phyloP scores from a whole-genome alignment of 1,284 basidiomycete genomes.

The Coriolopsis trogii region DNA sequence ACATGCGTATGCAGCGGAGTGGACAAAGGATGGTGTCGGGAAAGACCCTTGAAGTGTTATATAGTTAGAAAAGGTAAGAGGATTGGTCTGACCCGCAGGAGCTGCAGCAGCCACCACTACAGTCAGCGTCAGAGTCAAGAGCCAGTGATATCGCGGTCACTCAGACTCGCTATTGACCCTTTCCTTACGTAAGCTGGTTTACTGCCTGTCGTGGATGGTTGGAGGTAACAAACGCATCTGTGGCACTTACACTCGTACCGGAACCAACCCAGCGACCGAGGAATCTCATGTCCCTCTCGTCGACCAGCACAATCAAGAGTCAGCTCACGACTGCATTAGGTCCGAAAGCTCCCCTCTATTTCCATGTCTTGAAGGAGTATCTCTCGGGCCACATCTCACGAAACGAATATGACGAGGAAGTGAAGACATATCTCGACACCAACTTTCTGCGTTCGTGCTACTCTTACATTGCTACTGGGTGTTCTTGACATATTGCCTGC shows the following conservation, averaged over 20 bases:
- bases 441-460: too few relatives aligned
- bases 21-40: neutral
- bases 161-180: too few relatives aligned
- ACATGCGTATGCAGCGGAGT: constrained; percentile 3
- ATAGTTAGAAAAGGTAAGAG: neutral
- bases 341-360: constrained; percentile 61
- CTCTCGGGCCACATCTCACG: constrained; percentile 70
- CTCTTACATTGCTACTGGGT: constrained; percentile 51
- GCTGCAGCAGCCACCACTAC: constrained; percentile 11
- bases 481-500: neutral
- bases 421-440: constrained; percentile 62
- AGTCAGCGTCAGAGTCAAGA: constrained; percentile 6
- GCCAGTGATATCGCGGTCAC: too few relatives aligned
- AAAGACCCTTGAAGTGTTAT: neutral
- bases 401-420: constrained; percentile 72
- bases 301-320: constrained; percentile 72
- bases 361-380: constrained; percentile 63
- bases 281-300: constrained; percentile 78
- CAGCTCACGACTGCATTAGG: constrained; percentile 68
- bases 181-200: too few relatives aligned
- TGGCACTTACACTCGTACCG: too few relatives aligned
- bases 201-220: too few relatives aligned
- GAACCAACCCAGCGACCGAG: too few relatives aligned
- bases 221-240: too few relatives aligned
- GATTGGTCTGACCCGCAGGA: constrained; percentile 16